Evolutionary conservation across 805 yeast species (phyloP).

Genomic region (Cyberlindnera americana): DNA sequence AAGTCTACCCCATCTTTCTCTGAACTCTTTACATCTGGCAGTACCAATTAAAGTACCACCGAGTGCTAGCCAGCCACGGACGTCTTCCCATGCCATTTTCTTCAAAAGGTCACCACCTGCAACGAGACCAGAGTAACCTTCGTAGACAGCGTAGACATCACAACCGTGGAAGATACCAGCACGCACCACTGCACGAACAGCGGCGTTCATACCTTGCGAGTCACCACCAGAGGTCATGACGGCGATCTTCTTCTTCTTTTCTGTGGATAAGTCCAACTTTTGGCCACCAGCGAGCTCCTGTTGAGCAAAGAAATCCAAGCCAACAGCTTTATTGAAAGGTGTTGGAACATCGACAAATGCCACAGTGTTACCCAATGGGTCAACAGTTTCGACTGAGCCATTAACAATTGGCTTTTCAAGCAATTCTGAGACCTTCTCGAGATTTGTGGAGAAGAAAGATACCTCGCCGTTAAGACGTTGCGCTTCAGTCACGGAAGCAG

Average conservation of each 20-base stretch:
- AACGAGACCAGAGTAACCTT: slow-evolving; percentile 93
- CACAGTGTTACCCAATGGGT: slow-evolving; percentile 63
- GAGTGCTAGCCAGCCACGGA: slow-evolving; percentile 84
- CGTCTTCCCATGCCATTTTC: slow-evolving; percentile 89
- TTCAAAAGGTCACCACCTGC: slow-evolving; percentile 76
- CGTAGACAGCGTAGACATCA: slow-evolving; percentile 86
- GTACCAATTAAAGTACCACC: slow-evolving; percentile 98
- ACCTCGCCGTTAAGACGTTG: slow-evolving; percentile 33
- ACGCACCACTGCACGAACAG: slow-evolving; percentile 92
- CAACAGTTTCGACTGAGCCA: slow-evolving; percentile 35
- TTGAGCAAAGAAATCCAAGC: slow-evolving; percentile 17
- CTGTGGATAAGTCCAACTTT: slow-evolving; percentile 3
- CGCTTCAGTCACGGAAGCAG: slow-evolving; percentile 21
- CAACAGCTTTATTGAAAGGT: slow-evolving; percentile 16
- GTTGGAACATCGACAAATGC: slow-evolving; percentile 30
- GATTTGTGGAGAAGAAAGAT: slow-evolving; percentile 39
- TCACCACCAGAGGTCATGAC: slow-evolving; percentile 99
- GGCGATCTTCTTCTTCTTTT: slow-evolving; percentile 54
- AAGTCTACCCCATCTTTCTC: slow-evolving; percentile 81
- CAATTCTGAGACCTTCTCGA: slow-evolving; percentile 27
- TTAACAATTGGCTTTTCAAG: slow-evolving; percentile 18
- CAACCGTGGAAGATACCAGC: slow-evolving; percentile 85
- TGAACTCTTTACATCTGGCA: slow-evolving; percentile 85
- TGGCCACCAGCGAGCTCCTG: slow-evolving; percentile 4
- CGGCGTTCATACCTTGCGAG: slow-evolving; percentile 98